phyloP scores from a whole-genome alignment of 345 rosid species.

The Dimocarpus longan region DNA sequence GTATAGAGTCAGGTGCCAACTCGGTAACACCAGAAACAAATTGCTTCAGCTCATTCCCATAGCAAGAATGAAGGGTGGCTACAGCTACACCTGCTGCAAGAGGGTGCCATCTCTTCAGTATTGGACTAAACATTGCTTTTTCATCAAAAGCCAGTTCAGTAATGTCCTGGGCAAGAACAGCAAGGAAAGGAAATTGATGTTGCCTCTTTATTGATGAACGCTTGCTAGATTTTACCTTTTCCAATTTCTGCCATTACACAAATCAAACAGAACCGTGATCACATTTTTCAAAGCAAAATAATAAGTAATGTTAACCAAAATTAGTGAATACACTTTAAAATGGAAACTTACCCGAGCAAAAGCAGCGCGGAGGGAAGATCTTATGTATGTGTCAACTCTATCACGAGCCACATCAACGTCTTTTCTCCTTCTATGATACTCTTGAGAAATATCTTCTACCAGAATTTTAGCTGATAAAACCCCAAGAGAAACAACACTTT shows the following conservation, averaged over 20 bases:
- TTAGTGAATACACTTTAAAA: constrained; percentile 11
- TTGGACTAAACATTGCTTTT: constrained; percentile 82
- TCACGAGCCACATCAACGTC: constrained; percentile 54
- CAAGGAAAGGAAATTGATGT: constrained; percentile 71
- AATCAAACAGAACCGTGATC: constrained; percentile 20
- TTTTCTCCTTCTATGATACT: constrained; percentile 61
- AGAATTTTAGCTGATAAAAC: constrained; percentile 67
- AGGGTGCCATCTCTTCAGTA: constrained; percentile 93
- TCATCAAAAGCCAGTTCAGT: constrained; percentile 78
- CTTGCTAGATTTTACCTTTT: constrained; percentile 64
- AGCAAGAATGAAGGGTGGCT: constrained; percentile 94
- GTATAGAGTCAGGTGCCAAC: constrained; percentile 85
- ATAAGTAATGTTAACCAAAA: constrained; percentile 11
- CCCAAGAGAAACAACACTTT: constrained; percentile 65
- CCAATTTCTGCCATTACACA: constrained; percentile 62
- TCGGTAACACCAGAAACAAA: constrained; percentile 74
- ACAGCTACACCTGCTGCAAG: constrained; percentile 93
- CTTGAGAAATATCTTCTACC: constrained; percentile 65
- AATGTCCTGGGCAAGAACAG: constrained; percentile 83
- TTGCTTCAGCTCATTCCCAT: constrained; percentile 70
- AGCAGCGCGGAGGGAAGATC: constrained; percentile 72
- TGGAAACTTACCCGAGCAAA: constrained; percentile 73
- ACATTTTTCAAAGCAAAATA: constrained; percentile 21
- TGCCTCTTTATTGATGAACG: constrained; percentile 54
- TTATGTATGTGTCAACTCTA: constrained; percentile 76